phyloP scores from a whole-genome alignment of 441 rosid species.

The Raphanus hybrid region DNA sequence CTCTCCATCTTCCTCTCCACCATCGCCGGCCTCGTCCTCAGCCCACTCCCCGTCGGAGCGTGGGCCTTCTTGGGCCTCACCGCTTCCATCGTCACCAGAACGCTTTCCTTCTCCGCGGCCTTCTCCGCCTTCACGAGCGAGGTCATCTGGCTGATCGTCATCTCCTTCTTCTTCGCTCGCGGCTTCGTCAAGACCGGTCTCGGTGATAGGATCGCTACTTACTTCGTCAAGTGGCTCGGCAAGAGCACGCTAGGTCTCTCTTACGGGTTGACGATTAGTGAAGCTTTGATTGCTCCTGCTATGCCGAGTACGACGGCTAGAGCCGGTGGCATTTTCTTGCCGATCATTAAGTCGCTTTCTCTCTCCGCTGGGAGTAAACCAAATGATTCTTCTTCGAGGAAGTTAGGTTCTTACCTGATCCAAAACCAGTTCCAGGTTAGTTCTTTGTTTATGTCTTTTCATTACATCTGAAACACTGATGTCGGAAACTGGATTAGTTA shows the following conservation, averaged over 20 bases:
- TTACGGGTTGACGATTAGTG: conserved; percentile 83
- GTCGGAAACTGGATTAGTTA: too few species aligned
- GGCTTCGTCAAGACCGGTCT: conserved; percentile 94
- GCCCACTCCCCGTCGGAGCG: conserved; percentile 91
- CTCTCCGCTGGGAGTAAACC: conserved; percentile 86
- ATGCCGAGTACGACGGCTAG: conserved; percentile 98
- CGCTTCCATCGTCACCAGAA: conserved; percentile 66
- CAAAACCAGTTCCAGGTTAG: conserved; percentile 83
- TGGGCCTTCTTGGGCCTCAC: conserved; percentile 96
- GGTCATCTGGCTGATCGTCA: conserved; percentile 91
- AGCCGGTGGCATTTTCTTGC: conserved; percentile 97
- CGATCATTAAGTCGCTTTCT: conserved; percentile 81
- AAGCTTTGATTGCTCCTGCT: conserved; percentile 91
- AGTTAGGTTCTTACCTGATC: conserved; percentile 79
- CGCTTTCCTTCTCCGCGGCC: conserved; percentile 75
- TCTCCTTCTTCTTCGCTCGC: conserved; percentile 96
- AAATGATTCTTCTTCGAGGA: conserved; percentile 66
- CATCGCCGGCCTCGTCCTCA: conserved; percentile 79
- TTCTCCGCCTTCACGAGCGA: conserved; percentile 85
- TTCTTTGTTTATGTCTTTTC: neutral
- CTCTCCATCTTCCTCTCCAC: conserved; percentile 86
- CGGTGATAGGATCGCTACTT: conserved; percentile 91
- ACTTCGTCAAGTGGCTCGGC: conserved; percentile 90
- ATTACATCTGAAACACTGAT: too few species aligned
- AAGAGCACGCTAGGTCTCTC: conserved; percentile 85